Conservation (phyloP, 2,329 filamentous ascomycete species). For the Calonectria multiphialidica region DNA sequence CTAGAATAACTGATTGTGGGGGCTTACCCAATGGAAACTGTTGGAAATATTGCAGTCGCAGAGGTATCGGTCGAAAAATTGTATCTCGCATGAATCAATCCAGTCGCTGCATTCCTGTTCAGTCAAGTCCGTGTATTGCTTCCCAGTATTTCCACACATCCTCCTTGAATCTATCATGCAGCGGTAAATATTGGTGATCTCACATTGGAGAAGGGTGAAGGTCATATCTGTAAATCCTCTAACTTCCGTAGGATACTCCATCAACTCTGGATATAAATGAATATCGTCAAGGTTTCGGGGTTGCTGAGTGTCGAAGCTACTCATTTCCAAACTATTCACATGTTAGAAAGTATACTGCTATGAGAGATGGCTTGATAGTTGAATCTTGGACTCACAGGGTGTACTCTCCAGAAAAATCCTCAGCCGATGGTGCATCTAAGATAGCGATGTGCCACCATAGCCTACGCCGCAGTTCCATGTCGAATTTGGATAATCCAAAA, state of each 20-base stretch:
- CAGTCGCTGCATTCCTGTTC: slow-evolving; percentile 7
- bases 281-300: slow-evolving; percentile 16
- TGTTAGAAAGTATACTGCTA: no score
- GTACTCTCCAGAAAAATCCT: slow-evolving; percentile 19
- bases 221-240: slow-evolving; percentile 15
- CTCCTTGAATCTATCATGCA: slow-evolving; percentile 15
- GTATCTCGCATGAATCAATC: slow-evolving; percentile 6
- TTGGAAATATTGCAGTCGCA: slow-evolving; percentile 7
- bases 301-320: slow-evolving; percentile 13
- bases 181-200: slow-evolving; percentile 18
- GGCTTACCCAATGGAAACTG: slow-evolving; percentile 15
- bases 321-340: slow-evolving; percentile 6
- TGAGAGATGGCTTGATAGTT: neutral
- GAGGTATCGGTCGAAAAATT: slow-evolving; percentile 13
- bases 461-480: slow-evolving; percentile 15
- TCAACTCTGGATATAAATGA: slow-evolving; percentile 2
- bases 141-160: slow-evolving; percentile 10
- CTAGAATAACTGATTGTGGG: neutral
- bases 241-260: slow-evolving; percentile 6
- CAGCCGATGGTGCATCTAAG: slow-evolving; percentile 16
- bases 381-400: neutral
- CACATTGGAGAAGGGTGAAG: neutral
- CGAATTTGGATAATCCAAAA: slow-evolving; percentile 9
- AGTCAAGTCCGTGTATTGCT: slow-evolving; percentile 12
- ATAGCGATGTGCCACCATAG: slow-evolving; percentile 21